Evolutionary conservation across 1,139 yeast species (phyloP).

Genomic region (Schizosaccharomyces versatilis): DNA sequence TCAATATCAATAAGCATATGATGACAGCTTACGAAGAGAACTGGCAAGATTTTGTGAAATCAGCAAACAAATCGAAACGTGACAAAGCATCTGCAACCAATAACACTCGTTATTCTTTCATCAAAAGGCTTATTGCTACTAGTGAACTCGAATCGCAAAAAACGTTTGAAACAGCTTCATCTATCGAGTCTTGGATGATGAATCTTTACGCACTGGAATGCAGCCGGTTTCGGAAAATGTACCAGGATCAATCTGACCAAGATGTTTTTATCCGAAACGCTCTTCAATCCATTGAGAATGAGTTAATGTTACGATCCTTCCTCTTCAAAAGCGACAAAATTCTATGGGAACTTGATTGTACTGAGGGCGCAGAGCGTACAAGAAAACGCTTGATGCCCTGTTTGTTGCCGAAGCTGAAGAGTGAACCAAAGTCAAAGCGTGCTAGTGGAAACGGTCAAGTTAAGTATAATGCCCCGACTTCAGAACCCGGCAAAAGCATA

Average conservation of each 20-base stretch:
- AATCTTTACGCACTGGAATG: background rate
- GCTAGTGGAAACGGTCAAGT: background rate
- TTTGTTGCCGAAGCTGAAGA: background rate
- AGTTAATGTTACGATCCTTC: background rate
- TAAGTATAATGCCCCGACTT: background rate
- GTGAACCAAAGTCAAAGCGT: background rate
- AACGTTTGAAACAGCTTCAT: background rate
- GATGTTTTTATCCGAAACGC: background rate
- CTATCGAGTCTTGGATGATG: background rate
- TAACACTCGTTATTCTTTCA: background rate
- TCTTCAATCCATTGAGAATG: background rate
- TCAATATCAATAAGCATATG: background rate
- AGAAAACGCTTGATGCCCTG: constrained; percentile 31
- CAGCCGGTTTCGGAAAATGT: background rate
- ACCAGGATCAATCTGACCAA: constrained; percentile 2
- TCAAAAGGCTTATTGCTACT: background rate
- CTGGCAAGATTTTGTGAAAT: background rate
- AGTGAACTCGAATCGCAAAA: background rate
- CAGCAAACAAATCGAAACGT: background rate
- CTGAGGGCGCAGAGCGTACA: constrained; percentile 48
- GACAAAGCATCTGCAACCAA: background rate
- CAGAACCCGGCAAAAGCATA: background rate
- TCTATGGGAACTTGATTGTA: constrained; percentile 33
- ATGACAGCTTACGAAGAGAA: background rate
- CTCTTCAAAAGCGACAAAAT: background rate